Evolutionary conservation across 257 asterid genomes (phyloP), one percentile per base, ranked within the genome.

Genomic region (Nicotiana knightiana): DNA sequence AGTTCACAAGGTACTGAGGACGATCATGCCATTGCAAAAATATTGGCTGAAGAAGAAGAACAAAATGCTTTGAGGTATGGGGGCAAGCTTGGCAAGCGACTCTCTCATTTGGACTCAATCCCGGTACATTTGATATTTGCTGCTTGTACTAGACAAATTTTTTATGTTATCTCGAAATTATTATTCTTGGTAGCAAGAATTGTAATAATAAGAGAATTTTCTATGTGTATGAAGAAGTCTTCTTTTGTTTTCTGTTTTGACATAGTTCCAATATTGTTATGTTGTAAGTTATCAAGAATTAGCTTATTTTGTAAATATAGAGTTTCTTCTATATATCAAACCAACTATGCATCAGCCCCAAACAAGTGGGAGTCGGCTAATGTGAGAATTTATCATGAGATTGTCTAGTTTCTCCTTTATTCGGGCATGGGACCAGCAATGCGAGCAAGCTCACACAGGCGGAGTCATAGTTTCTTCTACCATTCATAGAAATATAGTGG

Each of bases 71-170:
- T 83, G 84, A 55, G 85, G 85, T 70, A 28, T 16, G 76, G 83
- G 82, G 93, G 87, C 37, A 92, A 81, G 80, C 98, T 93, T 70
- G 97, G 94, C 39, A 93, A 87, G 87, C 87, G 94, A 90, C 97
- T 96, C 66, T 93, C 99, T 24, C 99, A 96, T 86, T 86, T 96
- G 86, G 97, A 91, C 82, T 96, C 99, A 6, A 92, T 96, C 46
- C 96, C 98, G 87, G 98, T 96, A 88, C 46, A 24, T 28, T 67
- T 43, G 10, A 26, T 43, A 80, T 77, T 76, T 17, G 35, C 46
- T 51, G 35, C 28, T 26, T 53, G 9, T 16, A 7, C 18, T 28
- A 18, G 63, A 58, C 11, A 7, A 1, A 8, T 8, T 46, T 37
- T 16, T 2, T 26, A 35, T 55, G 33, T 46, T 30, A 13, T 35